Percentiles rank a stretch among this genome's conserved stretches.
Conservation (phyloP, 768 basidiomycete genomes). For the Panaeolus cyanescens region DNA sequence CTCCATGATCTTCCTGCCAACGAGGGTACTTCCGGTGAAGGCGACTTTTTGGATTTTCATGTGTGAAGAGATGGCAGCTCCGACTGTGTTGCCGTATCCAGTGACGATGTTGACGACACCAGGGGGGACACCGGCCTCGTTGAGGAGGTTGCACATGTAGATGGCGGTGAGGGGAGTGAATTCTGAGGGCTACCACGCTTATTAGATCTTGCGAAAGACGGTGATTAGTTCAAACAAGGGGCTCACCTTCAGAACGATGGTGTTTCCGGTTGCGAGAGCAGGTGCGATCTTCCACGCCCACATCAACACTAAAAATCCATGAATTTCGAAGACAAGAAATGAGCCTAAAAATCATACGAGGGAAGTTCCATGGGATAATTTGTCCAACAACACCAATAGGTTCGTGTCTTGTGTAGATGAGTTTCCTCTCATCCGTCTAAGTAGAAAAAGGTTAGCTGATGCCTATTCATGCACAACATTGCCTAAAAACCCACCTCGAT, state of each 20-base stretch:
- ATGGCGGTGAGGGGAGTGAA: slow-evolving; percentile 75
- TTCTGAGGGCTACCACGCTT: slow-evolving; percentile 61
- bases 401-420: slow-evolving; percentile 72
- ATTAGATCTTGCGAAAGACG: neutral
- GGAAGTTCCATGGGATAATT: slow-evolving; percentile 77
- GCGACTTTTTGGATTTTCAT: slow-evolving; percentile 75
- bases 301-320: slow-evolving; percentile 46
- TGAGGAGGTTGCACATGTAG: slow-evolving; percentile 52
- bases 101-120: slow-evolving; percentile 79
- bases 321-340: neutral
- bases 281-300: slow-evolving; percentile 79
- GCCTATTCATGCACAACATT: neutral
- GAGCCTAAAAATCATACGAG: slow-evolving; percentile 31
- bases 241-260: slow-evolving; percentile 63
- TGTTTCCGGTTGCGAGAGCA: slow-evolving; percentile 82
- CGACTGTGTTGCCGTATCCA: slow-evolving; percentile 72
- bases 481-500: slow-evolving; percentile 49
- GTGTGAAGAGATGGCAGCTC: slow-evolving; percentile 71
- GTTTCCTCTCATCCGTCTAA: slow-evolving; percentile 56
- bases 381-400: slow-evolving; percentile 57
- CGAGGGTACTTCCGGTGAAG: slow-evolving; percentile 84
- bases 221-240: neutral
- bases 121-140: slow-evolving; percentile 76
- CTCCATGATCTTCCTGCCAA: slow-evolving; percentile 79
- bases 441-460: slow-evolving; percentile 43